A percentile compares a stretch with the other conserved stretches of the same genome.
These are phyloP conservation scores for Arabidopsis suecica DNA, from an alignment of 345 rosid species.

Conservation along the genomic window DNA sequence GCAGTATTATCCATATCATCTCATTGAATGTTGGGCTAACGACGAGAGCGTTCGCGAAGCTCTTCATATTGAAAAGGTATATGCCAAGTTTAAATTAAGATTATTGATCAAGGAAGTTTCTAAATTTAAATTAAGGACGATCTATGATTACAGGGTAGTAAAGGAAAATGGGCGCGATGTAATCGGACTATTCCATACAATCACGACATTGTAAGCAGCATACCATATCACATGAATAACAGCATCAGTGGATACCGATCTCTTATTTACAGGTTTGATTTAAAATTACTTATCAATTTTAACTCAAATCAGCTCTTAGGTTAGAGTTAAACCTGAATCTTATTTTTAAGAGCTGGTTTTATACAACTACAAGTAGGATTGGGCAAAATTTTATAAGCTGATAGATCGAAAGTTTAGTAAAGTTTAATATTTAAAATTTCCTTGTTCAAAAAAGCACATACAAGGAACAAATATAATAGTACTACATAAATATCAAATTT, in stretches of 20 bases:
- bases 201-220: slow-evolving; percentile 1
- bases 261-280: slow-evolving; percentile 31
- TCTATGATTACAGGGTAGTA: slow-evolving; percentile 25
- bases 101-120: not conserved
- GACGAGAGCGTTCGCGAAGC: slow-evolving; percentile 20
- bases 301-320: not conserved
- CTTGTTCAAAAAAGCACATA: too few relatives aligned
- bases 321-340: not conserved
- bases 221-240: slow-evolving; percentile 20
- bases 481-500: too few relatives aligned
- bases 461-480: too few relatives aligned
- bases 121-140: not conserved
- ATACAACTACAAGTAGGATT: not conserved
- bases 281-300: too few relatives aligned
- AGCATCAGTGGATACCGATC: slow-evolving; percentile 29
- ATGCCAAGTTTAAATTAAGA: not conserved
- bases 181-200: slow-evolving; percentile 24
- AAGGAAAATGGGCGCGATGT: slow-evolving; percentile 22
- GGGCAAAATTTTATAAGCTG: not conserved
- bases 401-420: not conserved
- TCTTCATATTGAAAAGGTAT: slow-evolving; percentile 31
- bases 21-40: slow-evolving; percentile 28
- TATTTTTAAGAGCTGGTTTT: not conserved
- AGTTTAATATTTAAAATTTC: too few relatives aligned
- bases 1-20: slow-evolving; percentile 18